A percentile compares a stretch with the other conserved stretches of the same genome.
Evolutionary conservation across 208 protist species (phyloP).

Genomic region (Kentomonas sorsogonicus): DNA sequence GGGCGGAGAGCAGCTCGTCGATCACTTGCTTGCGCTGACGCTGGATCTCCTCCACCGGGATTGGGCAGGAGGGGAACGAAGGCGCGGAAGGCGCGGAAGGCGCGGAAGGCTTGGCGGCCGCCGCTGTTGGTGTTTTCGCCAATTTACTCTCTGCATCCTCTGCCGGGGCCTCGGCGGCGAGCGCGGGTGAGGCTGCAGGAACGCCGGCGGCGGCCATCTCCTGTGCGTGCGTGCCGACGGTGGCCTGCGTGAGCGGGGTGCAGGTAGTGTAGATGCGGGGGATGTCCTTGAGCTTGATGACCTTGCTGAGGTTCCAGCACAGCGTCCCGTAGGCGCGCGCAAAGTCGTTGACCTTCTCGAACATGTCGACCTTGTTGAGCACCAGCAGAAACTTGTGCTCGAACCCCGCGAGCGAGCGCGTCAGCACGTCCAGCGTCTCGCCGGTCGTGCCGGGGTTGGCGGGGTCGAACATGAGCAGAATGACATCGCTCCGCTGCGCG

Average conservation of each 20-base stretch:
- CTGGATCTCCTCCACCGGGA: constrained; percentile 41
- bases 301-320: constrained; percentile 91
- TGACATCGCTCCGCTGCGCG: constrained; percentile 81
- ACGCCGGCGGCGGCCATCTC: too few species aligned
- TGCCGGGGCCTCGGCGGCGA: too few species aligned
- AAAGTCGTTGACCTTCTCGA: constrained; percentile 85
- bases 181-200: too few species aligned
- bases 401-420: constrained; percentile 68
- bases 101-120: too few species aligned
- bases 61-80: background rate
- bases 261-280: constrained; percentile 90
- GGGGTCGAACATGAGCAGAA: constrained; percentile 90
- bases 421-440: constrained; percentile 90
- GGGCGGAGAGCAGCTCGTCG: constrained; percentile 46
- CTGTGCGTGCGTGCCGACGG: background rate
- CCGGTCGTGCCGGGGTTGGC: constrained; percentile 84
- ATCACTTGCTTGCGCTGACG: constrained; percentile 54
- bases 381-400: constrained; percentile 89
- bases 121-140: too few species aligned
- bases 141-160: too few species aligned
- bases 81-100: background rate
- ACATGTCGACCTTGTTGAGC: constrained; percentile 87
- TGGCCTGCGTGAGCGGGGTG: constrained; percentile 20
- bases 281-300: constrained; percentile 86
- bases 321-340: constrained; percentile 83